Evolutionary conservation across 2,329 filamentous ascomycete species (phyloP).

Genomic region (Diaporthe caulivora): DNA sequence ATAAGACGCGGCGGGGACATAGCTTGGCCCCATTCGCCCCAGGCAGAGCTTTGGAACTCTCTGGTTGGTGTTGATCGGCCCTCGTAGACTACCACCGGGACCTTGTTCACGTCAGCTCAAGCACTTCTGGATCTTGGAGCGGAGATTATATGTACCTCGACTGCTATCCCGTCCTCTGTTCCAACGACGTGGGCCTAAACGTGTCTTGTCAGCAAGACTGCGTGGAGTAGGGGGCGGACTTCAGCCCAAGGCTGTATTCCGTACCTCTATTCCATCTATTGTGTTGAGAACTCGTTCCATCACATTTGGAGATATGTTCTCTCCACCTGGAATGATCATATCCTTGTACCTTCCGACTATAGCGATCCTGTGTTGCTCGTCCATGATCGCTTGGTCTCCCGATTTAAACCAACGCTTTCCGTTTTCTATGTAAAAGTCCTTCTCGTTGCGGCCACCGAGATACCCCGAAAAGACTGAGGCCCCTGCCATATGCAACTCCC

Average conservation of each 20-base stretch:
- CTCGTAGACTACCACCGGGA: conserved; percentile 8
- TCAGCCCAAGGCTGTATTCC: not conserved
- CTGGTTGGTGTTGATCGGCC: conserved; percentile 11
- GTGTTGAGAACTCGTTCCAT: conserved; percentile 7
- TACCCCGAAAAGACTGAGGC: not conserved
- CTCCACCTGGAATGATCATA: conserved; percentile 14
- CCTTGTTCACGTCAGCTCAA: not conserved
- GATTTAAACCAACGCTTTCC: conserved; percentile 19
- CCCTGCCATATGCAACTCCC: not conserved
- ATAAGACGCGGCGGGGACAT: conserved; percentile 22
- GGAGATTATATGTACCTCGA: not conserved
- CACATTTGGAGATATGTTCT: conserved; percentile 1
- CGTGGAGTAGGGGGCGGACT: not conserved
- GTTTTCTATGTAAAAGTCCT: not conserved
- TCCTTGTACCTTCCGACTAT: conserved; percentile 16
- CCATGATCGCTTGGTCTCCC: conserved; percentile 14
- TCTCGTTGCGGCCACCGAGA: conserved; percentile 3
- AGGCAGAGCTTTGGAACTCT: conserved; percentile 15
- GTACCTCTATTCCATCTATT: conserved; percentile 8
- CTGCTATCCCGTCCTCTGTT: conserved; percentile 2
- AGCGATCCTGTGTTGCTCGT: not conserved
- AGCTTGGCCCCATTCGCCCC: not conserved
- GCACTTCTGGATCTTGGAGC: not conserved
- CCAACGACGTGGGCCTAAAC: not conserved
- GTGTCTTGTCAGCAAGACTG: not conserved